phyloP scores from a whole-genome alignment of 495 filamentous ascomycete species.

The Penicillium bialowiezense region DNA sequence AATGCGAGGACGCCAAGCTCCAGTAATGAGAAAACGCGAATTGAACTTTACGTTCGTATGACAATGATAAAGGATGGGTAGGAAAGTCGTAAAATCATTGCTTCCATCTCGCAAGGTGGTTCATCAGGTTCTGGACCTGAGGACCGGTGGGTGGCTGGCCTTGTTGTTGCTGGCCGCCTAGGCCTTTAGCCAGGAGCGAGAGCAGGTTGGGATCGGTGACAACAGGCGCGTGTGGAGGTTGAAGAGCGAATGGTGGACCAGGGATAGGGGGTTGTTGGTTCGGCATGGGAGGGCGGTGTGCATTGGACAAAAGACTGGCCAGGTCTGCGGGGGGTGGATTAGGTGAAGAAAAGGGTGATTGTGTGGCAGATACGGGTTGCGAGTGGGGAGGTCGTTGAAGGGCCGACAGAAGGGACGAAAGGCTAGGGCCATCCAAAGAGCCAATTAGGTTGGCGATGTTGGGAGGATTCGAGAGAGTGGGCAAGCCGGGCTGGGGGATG shows the following conservation, averaged over 20 bases:
- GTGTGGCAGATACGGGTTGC: slow-evolving; percentile 37
- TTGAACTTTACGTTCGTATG: slow-evolving; percentile 3
- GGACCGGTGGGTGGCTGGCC: slow-evolving; percentile 34
- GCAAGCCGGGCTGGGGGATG: slow-evolving; percentile 31
- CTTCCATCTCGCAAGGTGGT: slow-evolving; percentile 59
- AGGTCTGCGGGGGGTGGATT: slow-evolving; percentile 51
- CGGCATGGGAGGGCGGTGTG: slow-evolving; percentile 39
- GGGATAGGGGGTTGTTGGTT: slow-evolving; percentile 34
- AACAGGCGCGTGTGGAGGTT: slow-evolving; percentile 29
- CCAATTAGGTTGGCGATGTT: slow-evolving; percentile 49
- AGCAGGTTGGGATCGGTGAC: slow-evolving; percentile 44
- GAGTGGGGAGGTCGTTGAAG: slow-evolving; percentile 47
- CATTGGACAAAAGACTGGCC: slow-evolving; percentile 54
- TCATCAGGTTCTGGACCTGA: slow-evolving; percentile 61
- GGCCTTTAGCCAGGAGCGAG: slow-evolving; percentile 43
- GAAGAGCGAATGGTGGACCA: slow-evolving; percentile 33
- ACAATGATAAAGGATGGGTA: slow-evolving; percentile 16
- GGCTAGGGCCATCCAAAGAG: slow-evolving; percentile 64
- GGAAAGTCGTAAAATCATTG: slow-evolving; percentile 45
- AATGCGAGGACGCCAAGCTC: slow-evolving; percentile 19
- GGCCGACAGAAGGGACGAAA: slow-evolving; percentile 70
- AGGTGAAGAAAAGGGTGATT: slow-evolving; percentile 34
- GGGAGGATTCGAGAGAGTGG: slow-evolving; percentile 35
- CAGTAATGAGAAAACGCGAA: slow-evolving; percentile 8
- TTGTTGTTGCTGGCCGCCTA: slow-evolving; percentile 40